Conservation (phyloP, 192 early-diverging fungal genomes). For the Chytriomyces sp. region DNA sequence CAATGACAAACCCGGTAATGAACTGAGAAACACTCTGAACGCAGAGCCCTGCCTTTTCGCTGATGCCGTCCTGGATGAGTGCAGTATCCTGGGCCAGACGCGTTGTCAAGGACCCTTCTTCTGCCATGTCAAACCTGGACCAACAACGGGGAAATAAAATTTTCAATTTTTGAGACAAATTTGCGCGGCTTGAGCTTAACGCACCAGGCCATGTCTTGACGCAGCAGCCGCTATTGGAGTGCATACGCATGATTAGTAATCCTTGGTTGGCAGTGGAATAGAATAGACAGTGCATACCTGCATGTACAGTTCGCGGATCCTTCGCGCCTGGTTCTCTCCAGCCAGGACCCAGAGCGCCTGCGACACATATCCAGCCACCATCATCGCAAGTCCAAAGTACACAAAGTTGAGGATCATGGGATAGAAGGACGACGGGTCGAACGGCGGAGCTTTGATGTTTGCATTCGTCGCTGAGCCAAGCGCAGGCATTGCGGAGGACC, state of each 20-base stretch:
- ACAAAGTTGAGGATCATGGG: conserved; percentile 16
- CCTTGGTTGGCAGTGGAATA: not conserved
- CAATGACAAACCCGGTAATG: conserved; percentile 53
- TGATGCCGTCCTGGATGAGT: conserved; percentile 59
- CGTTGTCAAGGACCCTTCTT: conserved; percentile 53
- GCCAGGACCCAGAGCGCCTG: conserved; percentile 42
- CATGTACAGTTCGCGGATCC: conserved; percentile 45
- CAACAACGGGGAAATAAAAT: not conserved
- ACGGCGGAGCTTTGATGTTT: not conserved
- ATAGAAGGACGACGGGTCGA: conserved; percentile 18
- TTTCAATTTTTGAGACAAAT: not conserved
- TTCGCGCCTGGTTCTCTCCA: conserved; percentile 45
- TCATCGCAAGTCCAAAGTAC: conserved; percentile 38
- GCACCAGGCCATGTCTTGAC: conserved; percentile 37
- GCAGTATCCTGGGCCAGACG: conserved; percentile 51
- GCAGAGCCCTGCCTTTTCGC: conserved; percentile 56
- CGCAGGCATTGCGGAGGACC: not conserved
- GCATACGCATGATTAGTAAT: too few species aligned
- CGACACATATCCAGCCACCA: conserved; percentile 40
- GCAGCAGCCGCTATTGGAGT: not conserved
- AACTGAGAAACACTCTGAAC: conserved; percentile 47
- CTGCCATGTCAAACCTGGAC: conserved; percentile 42
- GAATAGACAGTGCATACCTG: not conserved
- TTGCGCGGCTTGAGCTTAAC: not conserved
- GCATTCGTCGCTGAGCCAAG: not conserved